A percentile compares a stretch with the other conserved stretches of the same genome.
phyloP scores from a whole-genome alignment of 805 yeast species.

The Vanderwaltozyma tropicalis region DNA sequence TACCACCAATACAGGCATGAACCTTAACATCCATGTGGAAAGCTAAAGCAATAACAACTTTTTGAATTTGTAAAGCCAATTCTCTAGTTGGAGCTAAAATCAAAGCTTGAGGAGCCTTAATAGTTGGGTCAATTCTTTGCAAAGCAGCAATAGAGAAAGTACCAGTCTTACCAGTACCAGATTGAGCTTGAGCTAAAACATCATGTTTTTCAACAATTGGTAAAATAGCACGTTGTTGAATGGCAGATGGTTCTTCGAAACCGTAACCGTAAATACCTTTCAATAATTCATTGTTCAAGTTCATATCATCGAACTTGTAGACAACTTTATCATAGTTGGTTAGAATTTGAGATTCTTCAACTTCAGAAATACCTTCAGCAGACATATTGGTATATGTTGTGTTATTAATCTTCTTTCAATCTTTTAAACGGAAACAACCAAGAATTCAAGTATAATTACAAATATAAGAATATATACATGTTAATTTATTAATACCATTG shows the following conservation, averaged over 20 bases:
- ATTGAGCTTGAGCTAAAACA: constrained; percentile 96
- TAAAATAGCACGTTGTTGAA: constrained; percentile 93
- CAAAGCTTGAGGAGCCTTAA: constrained; percentile 79
- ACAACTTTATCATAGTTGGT: constrained; percentile 93
- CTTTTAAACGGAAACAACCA: background rate
- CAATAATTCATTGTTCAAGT: constrained; percentile 52
- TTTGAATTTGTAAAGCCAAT: constrained; percentile 91
- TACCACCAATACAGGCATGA: constrained; percentile 98
- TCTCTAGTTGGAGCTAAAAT: constrained; percentile 97
- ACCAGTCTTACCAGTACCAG: constrained; percentile 99
- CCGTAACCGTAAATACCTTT: constrained; percentile 79
- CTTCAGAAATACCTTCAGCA: constrained; percentile 60
- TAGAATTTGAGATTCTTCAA: constrained; percentile 76
- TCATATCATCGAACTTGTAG: constrained; percentile 67
- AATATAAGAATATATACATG: background rate
- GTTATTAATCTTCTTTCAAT: constrained; percentile 2
- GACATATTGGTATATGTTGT: constrained; percentile 15
- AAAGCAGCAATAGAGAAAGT: constrained; percentile 83
- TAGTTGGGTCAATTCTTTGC: constrained; percentile 62
- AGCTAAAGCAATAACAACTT: constrained; percentile 83
- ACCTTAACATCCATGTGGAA: constrained; percentile 81
- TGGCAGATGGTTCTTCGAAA: constrained; percentile 93
- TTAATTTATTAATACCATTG: background rate
- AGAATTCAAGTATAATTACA: background rate
- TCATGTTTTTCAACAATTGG: constrained; percentile 93